Evolutionary conservation across 805 yeast species (phyloP), one percentile per base, ranked within the genome.

Genomic region (Sugiyamaella mastotermitis): DNA sequence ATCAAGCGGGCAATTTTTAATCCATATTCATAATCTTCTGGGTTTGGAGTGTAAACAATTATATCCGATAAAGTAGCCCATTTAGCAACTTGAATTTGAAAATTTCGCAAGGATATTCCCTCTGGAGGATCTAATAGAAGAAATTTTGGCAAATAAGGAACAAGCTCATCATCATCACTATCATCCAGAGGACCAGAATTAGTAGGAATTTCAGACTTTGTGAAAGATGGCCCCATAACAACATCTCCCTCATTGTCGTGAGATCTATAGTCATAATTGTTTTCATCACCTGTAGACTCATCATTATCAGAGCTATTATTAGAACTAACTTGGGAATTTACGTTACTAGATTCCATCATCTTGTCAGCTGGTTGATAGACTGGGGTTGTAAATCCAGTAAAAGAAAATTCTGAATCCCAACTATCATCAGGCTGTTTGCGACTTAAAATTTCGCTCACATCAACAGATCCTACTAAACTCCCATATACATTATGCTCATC

Each of bases 71-170:
- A 66, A 19, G 76, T 66, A 23, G 92, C 82, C 43, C 80, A 64
- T 54, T 86, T 87, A n/a, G 86, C 72, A 14, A 78, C 82, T 60
- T 90, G 97, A 40, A 83, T 76, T 53, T 83, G 86, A 58, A 87
- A 88, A 54, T 88, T 84, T 46, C 97, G 71, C 38, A 87, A 68
- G 3, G 85, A 76, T 4, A 84, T 78, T 3, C 94, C 92, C 30
- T 71, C 66, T 40, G 68, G 74, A 11, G 87, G 90, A 48, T 82
- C 88, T 50, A 78, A 55, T 41, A 72, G 66, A 35, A 70, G 61
- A 49, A 83, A 80, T 6, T 65, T 45, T 1, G 84, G 84, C 33
- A 73, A 46, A 23, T 27, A 27, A n/a, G 30, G 30, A 22, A n/a
- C n/a, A n/a, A n/a, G n/a, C n/a, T n/a, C n/a, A n/a, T n/a, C n/a